Conservation (phyloP, 345 rosid genomes). For the Arabis alpina region DNA sequence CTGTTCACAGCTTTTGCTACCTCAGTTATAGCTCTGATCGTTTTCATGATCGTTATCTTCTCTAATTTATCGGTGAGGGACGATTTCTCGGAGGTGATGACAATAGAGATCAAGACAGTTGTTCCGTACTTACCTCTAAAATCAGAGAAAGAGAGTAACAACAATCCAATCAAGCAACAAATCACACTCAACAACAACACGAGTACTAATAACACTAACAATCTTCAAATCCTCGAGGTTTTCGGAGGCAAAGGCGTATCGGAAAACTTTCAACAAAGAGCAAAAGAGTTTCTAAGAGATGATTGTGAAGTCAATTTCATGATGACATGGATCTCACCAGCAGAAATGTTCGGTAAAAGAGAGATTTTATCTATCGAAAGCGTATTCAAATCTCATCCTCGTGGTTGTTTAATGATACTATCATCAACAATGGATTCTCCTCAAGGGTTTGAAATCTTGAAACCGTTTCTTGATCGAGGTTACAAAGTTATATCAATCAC, state of each 20-base stretch:
- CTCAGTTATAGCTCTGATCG: constrained; percentile 45
- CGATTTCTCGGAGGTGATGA: constrained; percentile 20
- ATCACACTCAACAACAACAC: constrained; percentile 29
- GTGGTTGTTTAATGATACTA: constrained; percentile 61
- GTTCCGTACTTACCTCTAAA: constrained; percentile 35
- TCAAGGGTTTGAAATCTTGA: constrained; percentile 50
- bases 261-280: constrained; percentile 40
- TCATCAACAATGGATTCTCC: constrained; percentile 61
- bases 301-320: constrained; percentile 54
- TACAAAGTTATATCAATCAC: constrained; percentile 55
- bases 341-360: constrained; percentile 49
- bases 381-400: constrained; percentile 56
- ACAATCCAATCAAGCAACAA: constrained; percentile 8
- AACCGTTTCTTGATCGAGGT: constrained; percentile 50
- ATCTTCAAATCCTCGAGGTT: constrained; percentile 8
- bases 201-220: constrained; percentile 14
- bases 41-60: constrained; percentile 44
- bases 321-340: constrained; percentile 80
- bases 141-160: constrained; percentile 28
- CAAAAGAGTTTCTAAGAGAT: constrained; percentile 50
- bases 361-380: constrained; percentile 58
- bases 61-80: constrained; percentile 27
- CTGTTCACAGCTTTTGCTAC: constrained; percentile 39
- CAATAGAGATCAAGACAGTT: constrained; percentile 38
- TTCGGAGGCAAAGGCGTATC: constrained; percentile 32